Conservation (phyloP, 2,329 filamentous ascomycete genomes). For the Phyllosticta citrichinensis region DNA sequence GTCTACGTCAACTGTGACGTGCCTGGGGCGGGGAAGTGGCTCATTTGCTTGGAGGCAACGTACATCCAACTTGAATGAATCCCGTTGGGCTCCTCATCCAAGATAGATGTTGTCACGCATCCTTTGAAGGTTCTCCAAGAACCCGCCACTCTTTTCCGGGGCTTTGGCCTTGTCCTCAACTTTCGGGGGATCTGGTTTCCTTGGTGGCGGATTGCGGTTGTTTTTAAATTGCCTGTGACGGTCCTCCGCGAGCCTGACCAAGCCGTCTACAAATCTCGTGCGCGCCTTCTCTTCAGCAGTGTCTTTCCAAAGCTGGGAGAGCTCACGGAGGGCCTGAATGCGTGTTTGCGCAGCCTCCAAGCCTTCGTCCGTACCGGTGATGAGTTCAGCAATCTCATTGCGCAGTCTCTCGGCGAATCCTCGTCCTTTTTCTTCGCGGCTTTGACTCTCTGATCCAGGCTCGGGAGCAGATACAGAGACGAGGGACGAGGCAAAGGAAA, state of each 20-base stretch:
- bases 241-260: conserved; percentile 79
- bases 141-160: conserved; percentile 20
- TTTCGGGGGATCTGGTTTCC: conserved; percentile 10
- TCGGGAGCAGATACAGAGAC: conserved; percentile 85
- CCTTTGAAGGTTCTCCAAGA: conserved; percentile 29
- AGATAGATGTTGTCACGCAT: conserved; percentile 24
- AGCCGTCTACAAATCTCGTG: conserved; percentile 65
- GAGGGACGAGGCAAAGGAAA: conserved; percentile 74
- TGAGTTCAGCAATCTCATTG: conserved; percentile 59
- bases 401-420: conserved; percentile 62
- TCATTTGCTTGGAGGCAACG: background rate
- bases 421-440: conserved; percentile 77
- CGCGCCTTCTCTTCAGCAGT: conserved; percentile 89
- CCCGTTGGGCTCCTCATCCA: conserved; percentile 15
- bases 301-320: conserved; percentile 84
- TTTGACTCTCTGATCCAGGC: conserved; percentile 53
- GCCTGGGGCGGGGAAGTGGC: background rate
- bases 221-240: conserved; percentile 37
- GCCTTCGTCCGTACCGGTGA: conserved; percentile 46
- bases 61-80: background rate
- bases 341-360: conserved; percentile 58
- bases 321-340: conserved; percentile 65
- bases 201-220: conserved; percentile 18
- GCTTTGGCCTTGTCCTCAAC: conserved; percentile 12
- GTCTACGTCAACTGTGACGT: background rate